A percentile compares a stretch with the other conserved stretches of the same genome.
phyloP scores from a whole-genome alignment of 495 filamentous ascomycete species.

The Podospora didyma region DNA sequence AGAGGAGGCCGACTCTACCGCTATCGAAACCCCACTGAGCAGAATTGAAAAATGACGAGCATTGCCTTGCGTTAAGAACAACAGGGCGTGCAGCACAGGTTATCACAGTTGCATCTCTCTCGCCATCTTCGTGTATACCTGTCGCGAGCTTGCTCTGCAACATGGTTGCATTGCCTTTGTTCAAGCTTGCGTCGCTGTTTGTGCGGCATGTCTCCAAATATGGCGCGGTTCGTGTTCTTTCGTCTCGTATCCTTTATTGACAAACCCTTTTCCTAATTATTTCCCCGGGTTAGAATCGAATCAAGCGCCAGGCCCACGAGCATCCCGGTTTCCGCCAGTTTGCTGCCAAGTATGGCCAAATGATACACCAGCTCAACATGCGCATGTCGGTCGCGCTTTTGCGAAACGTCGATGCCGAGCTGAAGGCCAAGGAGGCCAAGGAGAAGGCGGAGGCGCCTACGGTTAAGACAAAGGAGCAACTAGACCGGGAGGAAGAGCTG shows the following conservation, averaged over 20 bases:
- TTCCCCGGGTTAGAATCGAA: slow-evolving; percentile 92
- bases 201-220: slow-evolving; percentile 57
- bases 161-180: slow-evolving; percentile 51
- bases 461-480: slow-evolving; percentile 73
- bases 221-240: slow-evolving; percentile 42
- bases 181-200: slow-evolving; percentile 46
- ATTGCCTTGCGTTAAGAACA: background rate
- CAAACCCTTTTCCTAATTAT: background rate
- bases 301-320: slow-evolving; percentile 92
- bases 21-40: background rate
- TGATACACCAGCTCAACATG: slow-evolving; percentile 92
- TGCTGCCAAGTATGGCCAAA: slow-evolving; percentile 65
- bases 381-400: slow-evolving; percentile 79
- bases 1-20: background rate
- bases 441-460: slow-evolving; percentile 71
- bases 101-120: too few species aligned
- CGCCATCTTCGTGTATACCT: too few species aligned
- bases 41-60: background rate
- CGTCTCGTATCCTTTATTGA: background rate
- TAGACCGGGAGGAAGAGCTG: slow-evolving; percentile 57
- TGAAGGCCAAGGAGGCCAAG: slow-evolving; percentile 52
- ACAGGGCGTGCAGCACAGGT: background rate
- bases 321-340: slow-evolving; percentile 84
- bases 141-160: slow-evolving; percentile 1
- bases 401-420: slow-evolving; percentile 66